Evolutionary conservation across 345 rosid genomes (phyloP), one percentile per base, ranked within the genome.

Genomic region (Geranium brycei): DNA sequence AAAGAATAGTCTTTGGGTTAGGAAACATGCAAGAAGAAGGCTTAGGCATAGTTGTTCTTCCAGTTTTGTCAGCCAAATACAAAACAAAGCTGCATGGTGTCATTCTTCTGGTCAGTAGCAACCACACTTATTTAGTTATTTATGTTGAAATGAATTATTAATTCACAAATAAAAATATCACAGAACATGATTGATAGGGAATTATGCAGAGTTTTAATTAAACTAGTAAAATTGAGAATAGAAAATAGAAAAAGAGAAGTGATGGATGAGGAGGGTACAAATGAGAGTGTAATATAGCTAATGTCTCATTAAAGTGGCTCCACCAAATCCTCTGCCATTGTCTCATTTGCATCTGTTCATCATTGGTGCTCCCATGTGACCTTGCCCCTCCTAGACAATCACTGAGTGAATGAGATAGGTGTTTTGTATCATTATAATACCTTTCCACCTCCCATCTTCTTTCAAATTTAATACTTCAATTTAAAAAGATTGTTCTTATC

Each of bases 281-380:
- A 68, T 58, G 70, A 73, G 70, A 35, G 28, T 69, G 72, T 55
- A 83, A 47, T 47, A 47, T 47, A 47, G 53, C 53, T 47, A 47
- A 47, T 47, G 53, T 35, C 41, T 35, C 80, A 85, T 77, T 81
- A 59, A 78, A 41, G 75, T 73, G 87, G 84, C 82, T 78, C 81
- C 83, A 77, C 82, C 87, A 81, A 80, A 83, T 81, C 82, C 82
- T 66, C 85, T 69, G 80, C 79, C 77, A 69, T 64, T 81, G 82
- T 78, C 82, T 83, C 83, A 76, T 81, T 77, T 73, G 85, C 76
- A 61, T 66, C 78, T 55, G 66, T 65, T 65, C 65, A 69, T 78
- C 71, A 79, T 84, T 72, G 75, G 69, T 62, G 71, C 76, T 71
- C 80, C 88, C 91, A 85, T 83, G 91, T 85, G 91, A 76, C 63